phyloP scores from a whole-genome alignment of 1,284 basidiomycete genomes.

The Hemileia vastatrix region DNA sequence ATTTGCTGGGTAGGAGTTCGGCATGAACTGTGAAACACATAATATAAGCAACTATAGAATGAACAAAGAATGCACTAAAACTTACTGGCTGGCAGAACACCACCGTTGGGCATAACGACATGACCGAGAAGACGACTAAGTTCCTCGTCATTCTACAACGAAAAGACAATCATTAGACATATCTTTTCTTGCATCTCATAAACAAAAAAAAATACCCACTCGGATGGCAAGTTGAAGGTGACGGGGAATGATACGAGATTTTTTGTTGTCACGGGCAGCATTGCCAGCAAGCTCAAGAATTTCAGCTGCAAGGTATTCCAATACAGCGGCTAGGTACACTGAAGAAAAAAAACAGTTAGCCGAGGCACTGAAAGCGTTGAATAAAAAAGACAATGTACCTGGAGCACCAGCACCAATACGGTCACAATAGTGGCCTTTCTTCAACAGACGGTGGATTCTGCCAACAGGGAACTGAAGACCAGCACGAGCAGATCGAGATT shows the following conservation, averaged over 20 bases:
- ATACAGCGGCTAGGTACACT: conserved; percentile 77
- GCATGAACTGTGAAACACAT: neutral
- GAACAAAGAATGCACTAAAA: neutral
- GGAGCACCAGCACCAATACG: conserved; percentile 65
- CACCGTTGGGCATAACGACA: conserved; percentile 7
- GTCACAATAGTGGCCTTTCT: conserved; percentile 73
- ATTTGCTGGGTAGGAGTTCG: conserved; percentile 7
- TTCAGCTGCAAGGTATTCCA: conserved; percentile 76
- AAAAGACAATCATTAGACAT: too few relatives aligned
- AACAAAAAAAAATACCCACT: neutral
- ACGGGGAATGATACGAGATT: conserved; percentile 83
- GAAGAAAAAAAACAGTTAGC: conserved; percentile 36
- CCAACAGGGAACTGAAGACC: conserved; percentile 74
- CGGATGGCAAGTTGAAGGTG: conserved; percentile 78
- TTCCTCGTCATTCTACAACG: conserved; percentile 10
- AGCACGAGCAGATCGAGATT: conserved; percentile 68
- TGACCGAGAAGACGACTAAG: conserved; percentile 1
- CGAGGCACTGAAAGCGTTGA: neutral
- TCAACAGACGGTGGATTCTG: conserved; percentile 75
- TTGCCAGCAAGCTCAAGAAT: conserved; percentile 80
- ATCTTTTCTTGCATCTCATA: too few relatives aligned
- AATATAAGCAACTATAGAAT: neutral
- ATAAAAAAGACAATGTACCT: conserved; percentile 50
- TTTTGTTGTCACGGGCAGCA: conserved; percentile 59
- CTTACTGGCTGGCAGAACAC: conserved; percentile 14